A percentile compares a stretch with the other conserved stretches of the same genome.
These are phyloP conservation scores for Suhomyces pyralidae DNA, from an alignment of 805 yeast species.

Conservation along the genomic window DNA sequence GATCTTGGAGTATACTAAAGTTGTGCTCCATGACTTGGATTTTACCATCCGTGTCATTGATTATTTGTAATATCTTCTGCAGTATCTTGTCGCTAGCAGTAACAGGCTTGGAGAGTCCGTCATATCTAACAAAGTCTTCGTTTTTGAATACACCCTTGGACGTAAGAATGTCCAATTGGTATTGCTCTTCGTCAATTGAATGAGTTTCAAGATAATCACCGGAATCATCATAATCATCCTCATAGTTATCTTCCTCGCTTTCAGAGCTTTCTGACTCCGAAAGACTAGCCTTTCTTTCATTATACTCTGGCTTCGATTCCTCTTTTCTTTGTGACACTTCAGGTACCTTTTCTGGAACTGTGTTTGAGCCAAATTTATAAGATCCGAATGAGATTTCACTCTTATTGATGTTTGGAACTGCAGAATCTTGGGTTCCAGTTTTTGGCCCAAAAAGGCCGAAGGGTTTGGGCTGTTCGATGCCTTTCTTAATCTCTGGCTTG, in stretches of 20 bases:
- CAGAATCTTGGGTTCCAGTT: not conserved
- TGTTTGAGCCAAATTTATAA: not conserved
- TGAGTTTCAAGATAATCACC: slow-evolving; percentile 1
- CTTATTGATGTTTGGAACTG: not conserved
- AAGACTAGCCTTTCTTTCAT: not conserved
- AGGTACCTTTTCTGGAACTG: not conserved
- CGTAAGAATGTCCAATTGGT: slow-evolving; percentile 5
- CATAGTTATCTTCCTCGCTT: slow-evolving; percentile 1
- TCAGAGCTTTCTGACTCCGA: not conserved
- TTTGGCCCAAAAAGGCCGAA: not conserved
- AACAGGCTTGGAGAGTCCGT: slow-evolving; percentile 13
- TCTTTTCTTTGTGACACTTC: not conserved
- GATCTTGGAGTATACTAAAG: slow-evolving; percentile 8
- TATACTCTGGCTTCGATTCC: not conserved
- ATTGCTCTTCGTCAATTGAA: slow-evolving; percentile 3
- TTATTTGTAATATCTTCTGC: slow-evolving; percentile 20
- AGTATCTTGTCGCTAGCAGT: slow-evolving; percentile 8
- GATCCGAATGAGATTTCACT: not conserved
- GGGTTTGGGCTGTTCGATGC: too few species aligned
- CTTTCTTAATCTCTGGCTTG: not conserved
- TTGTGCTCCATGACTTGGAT: slow-evolving; percentile 21
- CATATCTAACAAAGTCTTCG: slow-evolving; percentile 11
- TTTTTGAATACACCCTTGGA: slow-evolving; percentile 1
- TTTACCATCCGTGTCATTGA: slow-evolving; percentile 25
- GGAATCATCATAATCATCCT: slow-evolving; percentile 6